Evolutionary conservation across 306 rosid species (phyloP), one percentile per base, ranked within the genome.

Genomic region (Ormosia emarginata): DNA sequence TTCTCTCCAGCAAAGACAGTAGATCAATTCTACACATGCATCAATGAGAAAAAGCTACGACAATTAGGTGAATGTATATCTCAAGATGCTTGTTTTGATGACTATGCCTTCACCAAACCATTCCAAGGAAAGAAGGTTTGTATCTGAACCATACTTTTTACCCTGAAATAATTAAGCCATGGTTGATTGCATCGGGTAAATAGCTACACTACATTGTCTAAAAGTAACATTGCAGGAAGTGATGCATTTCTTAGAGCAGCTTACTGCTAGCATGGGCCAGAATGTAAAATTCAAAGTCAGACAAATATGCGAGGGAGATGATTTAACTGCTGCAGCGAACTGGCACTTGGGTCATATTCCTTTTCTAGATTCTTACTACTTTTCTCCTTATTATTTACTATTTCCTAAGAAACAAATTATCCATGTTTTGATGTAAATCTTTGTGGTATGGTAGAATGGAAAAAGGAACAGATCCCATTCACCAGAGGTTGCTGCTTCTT

Each of bases 401-500:
- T 50, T 71, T 40, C 39, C n/a, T 47, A 10, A 39, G 1, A 15
- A 59, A 44, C 15, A 15, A 50, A 74, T 67, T 14, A 58, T 9
- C 6, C 53, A 2, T 39, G 37, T 53, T 18, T 58, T 49, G 41
- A 78, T 75, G 71, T 73, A 6, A 44, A 66, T 81, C n/a, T 71
- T 17, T 66, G 47, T 62, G 65, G 53, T 56, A n/a, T 84, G 12
- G 64, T 82, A 95, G 98, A 88, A 75, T 95, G 97, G 97, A 93
- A 91, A 82, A 33, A 82, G 15, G 74, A 72, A 62, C 78, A 73
- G 82, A 90, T 95, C 46, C 98, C 98, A 18, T 93, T 90, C 85
- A 90, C 98, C 66, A 90, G 91, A 89, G 98, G 98, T 50, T 89
- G 95, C 90, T 93, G 89, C 74, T 89, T 95, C 83, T 88, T 95